Evolutionary conservation across 2,329 filamentous ascomycete genomes (phyloP).

Genomic region (Aspergillus proliferans): DNA sequence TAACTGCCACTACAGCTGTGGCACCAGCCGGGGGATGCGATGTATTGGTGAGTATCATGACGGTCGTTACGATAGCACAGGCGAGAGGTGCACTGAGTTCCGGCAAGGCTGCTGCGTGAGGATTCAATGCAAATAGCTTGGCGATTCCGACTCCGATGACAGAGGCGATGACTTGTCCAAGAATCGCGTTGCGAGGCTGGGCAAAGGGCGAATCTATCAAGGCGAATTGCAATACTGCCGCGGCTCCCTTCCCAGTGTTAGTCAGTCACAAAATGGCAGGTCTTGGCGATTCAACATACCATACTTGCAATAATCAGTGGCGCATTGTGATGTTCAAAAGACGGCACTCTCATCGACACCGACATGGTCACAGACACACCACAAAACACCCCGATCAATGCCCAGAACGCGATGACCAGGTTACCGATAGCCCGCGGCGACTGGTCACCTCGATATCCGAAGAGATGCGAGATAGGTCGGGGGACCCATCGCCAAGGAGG

Average conservation of each 20-base stretch:
- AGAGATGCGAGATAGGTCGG: slow-evolving; percentile 58
- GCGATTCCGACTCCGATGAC: slow-evolving; percentile 56
- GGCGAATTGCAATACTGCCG: slow-evolving; percentile 69
- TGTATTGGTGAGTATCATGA: slow-evolving; percentile 66
- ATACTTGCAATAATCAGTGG: slow-evolving; percentile 65
- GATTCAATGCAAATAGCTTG: slow-evolving; percentile 57
- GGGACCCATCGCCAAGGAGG: slow-evolving; percentile 62
- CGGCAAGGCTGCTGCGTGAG: slow-evolving; percentile 46
- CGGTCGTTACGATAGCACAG: slow-evolving; percentile 56
- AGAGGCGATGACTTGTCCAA: slow-evolving; percentile 61
- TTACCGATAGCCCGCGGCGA: slow-evolving; percentile 47
- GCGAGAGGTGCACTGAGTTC: slow-evolving; percentile 62
- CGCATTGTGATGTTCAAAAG: slow-evolving; percentile 47
- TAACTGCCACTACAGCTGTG: slow-evolving; percentile 63
- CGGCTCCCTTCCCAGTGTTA: slow-evolving; percentile 53
- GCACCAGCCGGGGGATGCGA: slow-evolving; percentile 70
- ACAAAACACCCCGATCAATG: slow-evolving; percentile 59
- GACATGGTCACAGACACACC: slow-evolving; percentile 56
- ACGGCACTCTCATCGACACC: slow-evolving; percentile 50
- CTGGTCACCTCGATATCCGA: slow-evolving; percentile 52
- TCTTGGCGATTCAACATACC: slow-evolving; percentile 43
- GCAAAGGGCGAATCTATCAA: slow-evolving; percentile 65
- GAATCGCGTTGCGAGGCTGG: slow-evolving; percentile 63
- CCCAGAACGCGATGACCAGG: slow-evolving; percentile 55
- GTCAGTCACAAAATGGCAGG: not conserved